A percentile compares a stretch with the other conserved stretches of the same genome.
phyloP scores from a whole-genome alignment of 2,329 filamentous ascomycete species.

The Trichoderma koningiopsis region DNA sequence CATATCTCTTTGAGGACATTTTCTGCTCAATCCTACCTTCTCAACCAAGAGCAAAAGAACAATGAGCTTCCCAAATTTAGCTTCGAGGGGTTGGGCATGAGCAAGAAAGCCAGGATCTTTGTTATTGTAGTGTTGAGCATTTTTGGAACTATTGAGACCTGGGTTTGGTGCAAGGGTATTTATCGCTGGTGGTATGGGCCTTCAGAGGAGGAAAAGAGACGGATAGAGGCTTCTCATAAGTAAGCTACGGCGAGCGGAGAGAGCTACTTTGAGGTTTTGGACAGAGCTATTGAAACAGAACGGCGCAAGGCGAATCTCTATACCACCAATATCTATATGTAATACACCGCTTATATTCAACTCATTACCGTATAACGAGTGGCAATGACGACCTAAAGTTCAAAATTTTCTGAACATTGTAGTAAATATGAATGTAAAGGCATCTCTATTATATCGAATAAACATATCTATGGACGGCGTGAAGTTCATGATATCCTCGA shows the following conservation, averaged over 20 bases:
- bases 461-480: neutral
- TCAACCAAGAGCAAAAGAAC: neutral
- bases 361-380: neutral
- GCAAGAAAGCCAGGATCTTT: conserved; percentile 34
- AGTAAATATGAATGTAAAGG: neutral
- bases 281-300: neutral
- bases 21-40: neutral
- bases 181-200: conserved; percentile 33
- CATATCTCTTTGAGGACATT: neutral
- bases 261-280: neutral
- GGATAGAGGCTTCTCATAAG: neutral
- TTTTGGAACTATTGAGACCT: conserved; percentile 40
- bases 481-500: neutral
- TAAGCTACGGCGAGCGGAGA: neutral
- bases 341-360: neutral
- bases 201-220: neutral
- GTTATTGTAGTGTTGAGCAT: conserved; percentile 34
- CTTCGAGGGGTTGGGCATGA: conserved; percentile 35
- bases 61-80: conserved; percentile 17
- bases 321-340: neutral
- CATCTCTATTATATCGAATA: neutral
- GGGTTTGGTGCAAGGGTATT: conserved; percentile 37
- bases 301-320: neutral
- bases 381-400: neutral
- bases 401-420: neutral